Conservation (phyloP, 2,329 filamentous ascomycete genomes). For the Colletotrichum spinosum region DNA sequence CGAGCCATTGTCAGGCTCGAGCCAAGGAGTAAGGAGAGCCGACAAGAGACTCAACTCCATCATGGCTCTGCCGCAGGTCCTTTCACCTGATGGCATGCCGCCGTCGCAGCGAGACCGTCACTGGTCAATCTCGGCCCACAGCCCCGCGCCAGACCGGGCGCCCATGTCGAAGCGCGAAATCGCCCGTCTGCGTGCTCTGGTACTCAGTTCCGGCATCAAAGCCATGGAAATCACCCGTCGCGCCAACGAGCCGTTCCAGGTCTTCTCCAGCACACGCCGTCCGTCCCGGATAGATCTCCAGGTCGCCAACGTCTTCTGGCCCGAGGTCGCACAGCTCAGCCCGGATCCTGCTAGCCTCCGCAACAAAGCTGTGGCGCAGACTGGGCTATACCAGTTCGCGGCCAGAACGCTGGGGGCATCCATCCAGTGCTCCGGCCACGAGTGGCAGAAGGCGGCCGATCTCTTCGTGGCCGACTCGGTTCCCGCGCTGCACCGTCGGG, state of each 20-base stretch:
- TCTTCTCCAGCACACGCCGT: conserved; percentile 20
- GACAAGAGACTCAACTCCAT: conserved; percentile 52
- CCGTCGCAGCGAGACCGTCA: conserved; percentile 48
- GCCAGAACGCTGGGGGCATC: conserved; percentile 63
- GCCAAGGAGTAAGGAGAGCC: conserved; percentile 45
- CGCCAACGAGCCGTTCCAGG: conserved; percentile 60
- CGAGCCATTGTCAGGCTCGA: conserved; percentile 48
- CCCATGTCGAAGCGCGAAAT: conserved; percentile 77
- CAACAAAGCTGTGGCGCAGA: conserved; percentile 51
- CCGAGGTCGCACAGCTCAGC: conserved; percentile 56
- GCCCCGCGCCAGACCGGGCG: conserved; percentile 49
- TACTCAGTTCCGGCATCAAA: conserved; percentile 89
- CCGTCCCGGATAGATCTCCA: conserved; percentile 44
- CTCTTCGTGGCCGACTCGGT: conserved; percentile 68
- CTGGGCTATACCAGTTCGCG: conserved; percentile 63
- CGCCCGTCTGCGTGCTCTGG: conserved; percentile 79
- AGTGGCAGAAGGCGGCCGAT: conserved; percentile 71
- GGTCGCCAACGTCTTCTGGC: conserved; percentile 50
- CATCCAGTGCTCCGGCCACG: conserved; percentile 59
- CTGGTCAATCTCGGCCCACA: conserved; percentile 64
- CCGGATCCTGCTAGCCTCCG: conserved; percentile 48
- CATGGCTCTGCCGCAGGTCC: conserved; percentile 42
- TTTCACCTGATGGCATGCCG: conserved; percentile 37
- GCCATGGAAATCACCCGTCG: conserved; percentile 82
- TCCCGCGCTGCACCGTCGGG: conserved; percentile 61